These are phyloP conservation scores for Trametes villosa DNA, from an alignment of 768 basidiomycete genomes.

Conservation along the genomic window DNA sequence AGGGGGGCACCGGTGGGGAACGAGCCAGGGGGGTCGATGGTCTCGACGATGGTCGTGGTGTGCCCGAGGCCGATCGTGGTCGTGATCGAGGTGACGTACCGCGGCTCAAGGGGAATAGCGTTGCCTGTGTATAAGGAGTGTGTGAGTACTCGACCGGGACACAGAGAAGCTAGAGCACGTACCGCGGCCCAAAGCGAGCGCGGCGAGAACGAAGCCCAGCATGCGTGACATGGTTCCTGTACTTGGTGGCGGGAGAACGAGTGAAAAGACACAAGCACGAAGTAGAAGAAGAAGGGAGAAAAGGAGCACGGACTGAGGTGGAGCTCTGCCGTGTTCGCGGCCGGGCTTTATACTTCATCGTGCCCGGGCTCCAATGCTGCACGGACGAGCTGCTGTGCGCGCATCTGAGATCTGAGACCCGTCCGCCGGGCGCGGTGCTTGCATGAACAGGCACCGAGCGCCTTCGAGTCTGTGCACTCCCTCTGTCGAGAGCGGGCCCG, in stretches of 20 bases:
- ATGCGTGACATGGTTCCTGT: not conserved
- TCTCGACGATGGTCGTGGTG: not conserved
- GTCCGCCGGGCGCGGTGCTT: no score
- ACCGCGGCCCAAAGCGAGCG: not conserved
- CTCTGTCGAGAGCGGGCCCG: no score
- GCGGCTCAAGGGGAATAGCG: not conserved
- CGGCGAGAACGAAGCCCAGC: constrained; percentile 1
- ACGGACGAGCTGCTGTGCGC: no score
- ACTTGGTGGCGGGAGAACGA: not conserved
- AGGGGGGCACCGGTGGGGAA: not conserved
- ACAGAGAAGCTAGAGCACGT: not conserved
- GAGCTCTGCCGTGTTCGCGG: no score
- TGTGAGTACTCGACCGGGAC: not conserved
- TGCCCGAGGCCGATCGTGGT: not conserved
- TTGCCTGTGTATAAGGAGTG: not conserved
- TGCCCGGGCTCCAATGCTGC: no score
- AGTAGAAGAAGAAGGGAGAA: no score
- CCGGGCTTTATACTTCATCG: no score
- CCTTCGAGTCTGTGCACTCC: no score
- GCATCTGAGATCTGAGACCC: no score
- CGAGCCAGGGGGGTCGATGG: not conserved
- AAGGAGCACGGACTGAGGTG: no score
- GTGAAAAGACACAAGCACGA: no score
- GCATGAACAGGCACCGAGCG: no score
- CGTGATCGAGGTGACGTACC: not conserved